phyloP scores from a whole-genome alignment of 345 rosid species.

The Sapria himalayana region DNA sequence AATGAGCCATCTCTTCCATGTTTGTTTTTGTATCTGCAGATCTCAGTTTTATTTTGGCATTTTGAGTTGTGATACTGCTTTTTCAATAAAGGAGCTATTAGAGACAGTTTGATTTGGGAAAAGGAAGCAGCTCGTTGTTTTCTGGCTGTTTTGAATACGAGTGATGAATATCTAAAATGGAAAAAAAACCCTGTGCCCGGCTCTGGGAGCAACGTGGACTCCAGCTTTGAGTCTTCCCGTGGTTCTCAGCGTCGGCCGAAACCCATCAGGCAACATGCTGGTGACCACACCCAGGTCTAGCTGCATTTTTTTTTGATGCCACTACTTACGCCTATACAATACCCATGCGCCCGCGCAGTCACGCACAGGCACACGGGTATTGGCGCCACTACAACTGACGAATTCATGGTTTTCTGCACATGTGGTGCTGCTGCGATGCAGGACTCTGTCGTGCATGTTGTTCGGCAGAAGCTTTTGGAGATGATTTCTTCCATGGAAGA shows the following conservation, averaged over 20 bases:
- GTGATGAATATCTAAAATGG: conserved; percentile 56
- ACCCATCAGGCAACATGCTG: conserved; percentile 26
- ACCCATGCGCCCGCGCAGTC: no score
- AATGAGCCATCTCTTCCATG: no score
- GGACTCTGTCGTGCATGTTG: conserved; percentile 46
- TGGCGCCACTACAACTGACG: neutral
- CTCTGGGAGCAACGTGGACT: conserved; percentile 6
- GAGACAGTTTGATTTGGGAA: conserved; percentile 27
- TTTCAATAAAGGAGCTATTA: conserved; percentile 37
- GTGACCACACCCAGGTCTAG: conserved; percentile 84
- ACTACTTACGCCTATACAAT: no score
- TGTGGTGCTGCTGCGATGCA: no score
- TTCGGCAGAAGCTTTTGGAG: conserved; percentile 28
- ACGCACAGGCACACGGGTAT: no score
- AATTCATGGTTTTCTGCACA: neutral
- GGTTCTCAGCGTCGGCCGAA: conserved; percentile 7
- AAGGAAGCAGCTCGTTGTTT: conserved; percentile 33
- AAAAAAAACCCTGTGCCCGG: conserved; percentile 18
- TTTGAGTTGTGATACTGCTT: no score
- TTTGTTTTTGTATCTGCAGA: no score
- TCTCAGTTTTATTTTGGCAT: no score
- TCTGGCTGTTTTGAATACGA: conserved; percentile 35
- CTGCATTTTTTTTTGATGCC: no score
- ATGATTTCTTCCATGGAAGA: conserved; percentile 21
- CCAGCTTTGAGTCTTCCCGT: conserved; percentile 9